Evolutionary conservation across 768 basidiomycete genomes (phyloP).

Genomic region (Mycena vulgaris): DNA sequence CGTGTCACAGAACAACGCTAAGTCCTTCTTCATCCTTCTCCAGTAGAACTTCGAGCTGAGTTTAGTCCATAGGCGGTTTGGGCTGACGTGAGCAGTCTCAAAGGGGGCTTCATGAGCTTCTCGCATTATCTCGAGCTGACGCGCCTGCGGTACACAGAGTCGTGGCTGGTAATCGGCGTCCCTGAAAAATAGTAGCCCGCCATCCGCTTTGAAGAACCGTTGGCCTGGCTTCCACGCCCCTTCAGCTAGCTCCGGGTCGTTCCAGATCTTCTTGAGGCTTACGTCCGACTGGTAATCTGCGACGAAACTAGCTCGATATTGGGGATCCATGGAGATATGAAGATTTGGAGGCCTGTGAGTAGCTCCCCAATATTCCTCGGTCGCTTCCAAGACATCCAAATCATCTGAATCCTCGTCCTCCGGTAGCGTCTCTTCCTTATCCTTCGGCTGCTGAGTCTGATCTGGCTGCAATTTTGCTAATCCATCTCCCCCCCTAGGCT

Average conservation of each 20-base stretch:
- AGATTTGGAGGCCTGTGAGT: not conserved
- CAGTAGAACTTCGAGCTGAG: too few relatives aligned
- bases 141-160: not conserved
- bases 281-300: not conserved
- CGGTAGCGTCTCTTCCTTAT: too few relatives aligned
- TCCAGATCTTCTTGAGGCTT: not conserved
- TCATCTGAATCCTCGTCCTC: too few relatives aligned
- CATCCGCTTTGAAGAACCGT: not conserved
- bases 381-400: not conserved
- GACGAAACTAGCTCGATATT: not conserved
- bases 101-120: too few relatives aligned
- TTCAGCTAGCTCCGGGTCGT: not conserved
- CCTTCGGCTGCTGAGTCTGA: too few relatives aligned
- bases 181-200: not conserved
- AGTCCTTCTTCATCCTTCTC: too few relatives aligned
- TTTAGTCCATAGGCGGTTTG: too few relatives aligned
- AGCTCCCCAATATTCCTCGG: not conserved
- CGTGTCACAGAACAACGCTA: too few relatives aligned
- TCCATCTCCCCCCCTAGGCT: too few relatives aligned
- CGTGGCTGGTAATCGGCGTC: not conserved
- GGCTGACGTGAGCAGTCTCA: too few relatives aligned
- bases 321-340: not conserved
- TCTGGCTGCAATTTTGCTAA: too few relatives aligned
- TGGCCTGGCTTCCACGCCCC: not conserved
- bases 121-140: too few relatives aligned